These are phyloP conservation scores for Saccharum spontaneum DNA, from an alignment of 176 grass and related monocot genomes.

Conservation along the genomic window DNA sequence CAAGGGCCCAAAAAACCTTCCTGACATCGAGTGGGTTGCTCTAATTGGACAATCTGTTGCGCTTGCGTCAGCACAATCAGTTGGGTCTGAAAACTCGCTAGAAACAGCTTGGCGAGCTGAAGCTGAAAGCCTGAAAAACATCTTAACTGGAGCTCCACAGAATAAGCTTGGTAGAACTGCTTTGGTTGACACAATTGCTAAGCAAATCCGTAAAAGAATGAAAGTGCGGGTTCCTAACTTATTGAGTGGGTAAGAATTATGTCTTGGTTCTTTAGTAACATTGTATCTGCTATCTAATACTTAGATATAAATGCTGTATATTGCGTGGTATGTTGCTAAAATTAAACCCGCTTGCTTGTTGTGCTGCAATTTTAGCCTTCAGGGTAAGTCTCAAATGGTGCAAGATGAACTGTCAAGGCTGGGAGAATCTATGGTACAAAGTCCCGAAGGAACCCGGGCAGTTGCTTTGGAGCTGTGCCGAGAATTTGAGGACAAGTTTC, in stretches of 20 bases:
- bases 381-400: conserved; percentile 91
- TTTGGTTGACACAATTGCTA: conserved; percentile 70
- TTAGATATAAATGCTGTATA: conserved; percentile 1
- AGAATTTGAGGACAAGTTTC: conserved; percentile 91
- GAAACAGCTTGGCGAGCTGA: conserved; percentile 89
- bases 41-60: conserved; percentile 90
- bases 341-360: not conserved
- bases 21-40: conserved; percentile 87
- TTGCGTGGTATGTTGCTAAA: not conserved
- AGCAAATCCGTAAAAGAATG: conserved; percentile 89
- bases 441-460: conserved; percentile 79
- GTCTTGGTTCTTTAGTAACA: not conserved
- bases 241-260: conserved; percentile 68
- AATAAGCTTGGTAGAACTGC: conserved; percentile 81
- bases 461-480: conserved; percentile 90
- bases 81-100: conserved; percentile 74
- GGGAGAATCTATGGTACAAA: conserved; percentile 89
- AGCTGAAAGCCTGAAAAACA: conserved; percentile 70
- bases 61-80: conserved; percentile 74
- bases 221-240: conserved; percentile 89
- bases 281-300: conserved; percentile 1
- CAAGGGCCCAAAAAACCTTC: conserved; percentile 74
- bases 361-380: conserved; percentile 53
- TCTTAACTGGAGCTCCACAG: conserved; percentile 68
- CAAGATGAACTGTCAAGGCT: conserved; percentile 84